Conservation (phyloP, 371 early-diverging fungal genomes). For the Gilbertella persicaria region DNA sequence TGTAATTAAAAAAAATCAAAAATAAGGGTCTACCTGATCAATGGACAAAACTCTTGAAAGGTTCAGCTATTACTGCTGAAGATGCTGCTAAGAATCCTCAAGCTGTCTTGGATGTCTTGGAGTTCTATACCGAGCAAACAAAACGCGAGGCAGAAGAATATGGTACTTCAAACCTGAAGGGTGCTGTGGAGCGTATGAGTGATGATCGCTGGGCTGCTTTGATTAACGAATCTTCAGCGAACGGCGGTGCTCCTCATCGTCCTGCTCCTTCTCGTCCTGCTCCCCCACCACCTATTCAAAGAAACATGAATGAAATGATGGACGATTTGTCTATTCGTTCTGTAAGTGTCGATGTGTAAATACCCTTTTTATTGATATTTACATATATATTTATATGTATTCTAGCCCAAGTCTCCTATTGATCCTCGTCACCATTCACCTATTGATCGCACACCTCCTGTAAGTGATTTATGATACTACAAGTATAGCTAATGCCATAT, state of each 20-base stretch:
- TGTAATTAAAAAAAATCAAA: too few species aligned
- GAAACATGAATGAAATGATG: conserved; percentile 33
- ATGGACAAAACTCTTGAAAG: conserved; percentile 88
- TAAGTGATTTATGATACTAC: too few species aligned
- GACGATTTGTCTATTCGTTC: conserved; percentile 29
- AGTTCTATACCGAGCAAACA: conserved; percentile 89
- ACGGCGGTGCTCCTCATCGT: conserved; percentile 3
- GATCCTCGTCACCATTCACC: conserved; percentile 19
- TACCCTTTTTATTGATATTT: too few species aligned
- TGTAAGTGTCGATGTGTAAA: conserved; percentile 14
- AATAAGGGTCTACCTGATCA: conserved; percentile 93
- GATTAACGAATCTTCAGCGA: conserved; percentile 21
- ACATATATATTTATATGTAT: not conserved
- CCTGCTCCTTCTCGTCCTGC: conserved; percentile 31
- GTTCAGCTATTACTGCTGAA: conserved; percentile 90
- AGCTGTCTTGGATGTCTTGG: conserved; percentile 93
- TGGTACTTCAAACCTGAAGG: conserved; percentile 37
- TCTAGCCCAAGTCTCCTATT: conserved; percentile 17
- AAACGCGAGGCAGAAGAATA: conserved; percentile 56
- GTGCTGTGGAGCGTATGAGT: conserved; percentile 44
- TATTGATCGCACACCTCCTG: conserved; percentile 26
- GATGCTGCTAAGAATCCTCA: conserved; percentile 95
- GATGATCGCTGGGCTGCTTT: conserved; percentile 53
- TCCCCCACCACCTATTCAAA: conserved; percentile 27
- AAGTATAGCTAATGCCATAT: too few species aligned